Conservation (phyloP, 1,139 yeast genomes). For the Pichia sp. region DNA sequence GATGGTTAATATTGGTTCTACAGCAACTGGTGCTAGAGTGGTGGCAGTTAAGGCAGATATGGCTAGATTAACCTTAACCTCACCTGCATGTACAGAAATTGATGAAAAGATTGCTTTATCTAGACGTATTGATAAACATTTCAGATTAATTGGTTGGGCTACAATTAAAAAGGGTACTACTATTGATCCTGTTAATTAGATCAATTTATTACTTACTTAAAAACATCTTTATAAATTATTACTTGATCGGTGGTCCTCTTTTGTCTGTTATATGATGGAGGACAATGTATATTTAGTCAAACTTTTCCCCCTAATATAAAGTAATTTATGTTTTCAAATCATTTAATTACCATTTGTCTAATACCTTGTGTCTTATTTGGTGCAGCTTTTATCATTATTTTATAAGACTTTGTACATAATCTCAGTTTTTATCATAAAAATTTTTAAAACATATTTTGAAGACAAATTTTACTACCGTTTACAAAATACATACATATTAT, state of each 20-base stretch:
- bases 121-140: conserved; percentile 98
- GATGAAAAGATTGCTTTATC: conserved; percentile 98
- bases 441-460: neutral
- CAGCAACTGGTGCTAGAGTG: conserved; percentile 99
- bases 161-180: conserved; percentile 94
- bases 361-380: no score
- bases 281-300: conserved; percentile 13
- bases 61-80: conserved; percentile 95
- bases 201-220: neutral
- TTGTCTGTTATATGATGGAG: conserved; percentile 4
- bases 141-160: conserved; percentile 99
- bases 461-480: neutral
- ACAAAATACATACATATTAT: no score
- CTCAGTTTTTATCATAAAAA: no score
- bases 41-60: conserved; percentile 97
- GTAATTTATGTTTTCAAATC: conserved; percentile 5
- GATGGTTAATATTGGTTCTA: conserved; percentile 98
- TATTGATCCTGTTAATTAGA: conserved; percentile 55
- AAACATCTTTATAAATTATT: neutral
- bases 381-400: no score
- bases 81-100: conserved; percentile 98
- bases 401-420: no score
- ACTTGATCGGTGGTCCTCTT: neutral
- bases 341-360: neutral
- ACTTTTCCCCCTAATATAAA: conserved; percentile 7